Base-by-base conservation (phyloP, 176 grass and related monocot species). In the Metroxylon sagu region DNA sequence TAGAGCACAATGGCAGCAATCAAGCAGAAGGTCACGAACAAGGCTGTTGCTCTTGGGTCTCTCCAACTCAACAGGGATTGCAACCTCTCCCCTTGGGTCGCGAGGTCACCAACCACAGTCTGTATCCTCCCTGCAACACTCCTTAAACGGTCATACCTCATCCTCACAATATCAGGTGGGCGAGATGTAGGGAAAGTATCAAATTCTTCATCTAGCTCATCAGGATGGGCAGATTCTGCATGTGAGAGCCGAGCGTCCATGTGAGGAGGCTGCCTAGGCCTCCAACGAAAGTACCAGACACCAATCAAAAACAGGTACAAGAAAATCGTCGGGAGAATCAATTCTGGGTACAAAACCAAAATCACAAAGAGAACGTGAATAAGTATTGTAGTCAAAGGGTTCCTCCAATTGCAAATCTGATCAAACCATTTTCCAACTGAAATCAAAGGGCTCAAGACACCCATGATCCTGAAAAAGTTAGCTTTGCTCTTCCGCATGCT, bases 401-500 rank as follows among this genome's bases (percentile, higher is more conserved):
- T 87, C 52, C 66, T 82, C 84, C 84, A 87, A 43, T 58, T 74
- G 65, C 84, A 87, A 60, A 87, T 87, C 75, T 87, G 84, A 73
- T 77, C 56, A 0, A 87, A 78, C 84, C 84, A 87, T 29, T 31
- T 87, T 28, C 74, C 66, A 48, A 80, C 78, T 2, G 74, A 35
- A 64, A 87, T 63, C 65, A 87, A 10, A 52, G 77, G 73, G 56
- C 74, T 56, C 48, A 87, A 57, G 29, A 87, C 84, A 64, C 66
- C 52, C 84, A 78, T 82, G 16, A 87, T 87, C n/a, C 84, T 79
- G 51, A 74, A 78, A 28, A 87, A 87, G 48, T 87, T 87, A 0
- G 84, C 84, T 59, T 87, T 87, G 84, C 84, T 87, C 74, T 77
- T 87, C 62, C 84, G 49, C 84, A 87, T 87, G 66, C 84, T 87